Base-by-base conservation (phyloP, 176 grass and related monocot genomes). In the Carex myosuroides region DNA sequence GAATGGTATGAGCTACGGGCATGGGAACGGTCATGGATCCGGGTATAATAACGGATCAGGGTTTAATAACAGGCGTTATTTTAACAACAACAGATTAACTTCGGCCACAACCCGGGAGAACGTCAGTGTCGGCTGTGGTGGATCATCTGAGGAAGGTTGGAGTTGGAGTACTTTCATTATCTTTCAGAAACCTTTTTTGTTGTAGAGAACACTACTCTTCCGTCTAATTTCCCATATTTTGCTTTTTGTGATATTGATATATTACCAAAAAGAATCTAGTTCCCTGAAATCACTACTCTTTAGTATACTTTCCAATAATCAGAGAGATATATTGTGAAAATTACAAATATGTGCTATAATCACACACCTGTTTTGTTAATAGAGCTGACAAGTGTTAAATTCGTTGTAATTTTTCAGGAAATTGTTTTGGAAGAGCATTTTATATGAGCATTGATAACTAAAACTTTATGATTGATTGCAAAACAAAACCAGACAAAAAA, bases 11-110 rank as follows among this genome's bases (percentile, higher is more conserved):
- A 77, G 73, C 50, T 83, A 65, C 26, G 80, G 21, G 39, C 39
- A 83, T 83, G 80, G 80, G 16, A 48, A 81, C 33, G 79, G 63
- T 81, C 79, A 64, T 41, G 88, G 88, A 48, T 80, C 75, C 68
- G 79, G 79, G 13, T 73, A 86, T 39, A 39, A 54, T 21, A 81
- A 90, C 21, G 81, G 70, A 39, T 74, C 70, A 13, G 68, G 84
- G 54, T 76, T n/a, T 22, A 71, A 62, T 22, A 58, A 77, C 59
- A 26, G 70, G 35, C 79, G 63, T 10, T 79, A 42, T 52, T 55
- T 32, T 79, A 48, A 14, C 35, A 59, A 35, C 60, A 59, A 33
- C 50, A 17, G 83, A 18, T 83, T 48, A 44, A 57, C 30, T 75
- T 50, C 37, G 20, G 77, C 8, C 56, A 57, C 76, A 21, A 64